Base-by-base conservation (phyloP, 805 yeast species). In the Monosporozyma aquatica region DNA sequence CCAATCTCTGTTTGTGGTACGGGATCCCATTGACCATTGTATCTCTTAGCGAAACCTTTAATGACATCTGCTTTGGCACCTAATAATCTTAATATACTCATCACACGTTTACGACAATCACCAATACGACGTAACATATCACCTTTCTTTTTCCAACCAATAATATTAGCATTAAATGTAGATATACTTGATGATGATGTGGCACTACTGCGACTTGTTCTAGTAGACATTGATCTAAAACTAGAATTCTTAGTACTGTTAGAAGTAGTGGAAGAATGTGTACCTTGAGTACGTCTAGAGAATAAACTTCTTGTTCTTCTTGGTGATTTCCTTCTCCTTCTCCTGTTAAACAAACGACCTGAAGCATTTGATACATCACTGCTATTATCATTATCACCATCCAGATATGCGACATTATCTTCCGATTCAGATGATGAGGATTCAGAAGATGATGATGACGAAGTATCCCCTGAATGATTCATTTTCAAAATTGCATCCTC, bases 11-110 rank as follows among this genome's bases (percentile, higher is more conserved):
- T 76, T 48, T 80, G 72, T 40, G 90, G 87, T 0, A 86, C 82
- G 33, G 75, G 78, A 46, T 77, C 83, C 86, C 84, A 82, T 47
- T 74, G 86, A 52, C 87, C 95, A 49, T 79, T 82, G 58, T 92
- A 87, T 46, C 97, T 69, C 59, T 92, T 92, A 38, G 95, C 82
- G 58, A 92, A 87, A 0, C 96, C 97, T 56, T 85, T 86, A 51
- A 92, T 86, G n/a, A 92, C 98, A 64, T 92, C 98, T 0, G 97
- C 97, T 64, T 92, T 92, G 40, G 87, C 80, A 2, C 95, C 95
- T 43, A 92, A 63, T 37, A 92, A 70, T 41, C 97, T 67, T 47
- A 87, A 67, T 22, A 92, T 72, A 14, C 92, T 79, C 97, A 90
- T 90, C 1, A 92, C 97, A 33, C 95, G 69, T 58, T 87, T 87